phyloP scores from a whole-genome alignment of 768 basidiomycete genomes.

The Naematelia aurantialba region DNA sequence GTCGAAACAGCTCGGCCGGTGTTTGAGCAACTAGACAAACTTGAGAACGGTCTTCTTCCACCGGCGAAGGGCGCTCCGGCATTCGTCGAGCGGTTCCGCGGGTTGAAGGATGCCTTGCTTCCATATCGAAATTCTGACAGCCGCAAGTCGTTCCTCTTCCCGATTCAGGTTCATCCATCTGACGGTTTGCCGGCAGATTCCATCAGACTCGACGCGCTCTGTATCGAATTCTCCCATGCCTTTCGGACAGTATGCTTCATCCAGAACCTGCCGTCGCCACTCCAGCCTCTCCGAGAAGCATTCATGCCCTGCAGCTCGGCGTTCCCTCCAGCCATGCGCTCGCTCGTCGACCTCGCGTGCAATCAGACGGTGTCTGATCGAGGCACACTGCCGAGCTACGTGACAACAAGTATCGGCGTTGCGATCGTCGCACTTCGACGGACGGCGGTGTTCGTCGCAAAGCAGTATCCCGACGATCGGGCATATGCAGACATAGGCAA shows the following conservation, averaged over 20 bases:
- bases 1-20: not conserved
- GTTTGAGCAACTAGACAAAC: not conserved
- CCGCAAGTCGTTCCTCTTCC: not conserved
- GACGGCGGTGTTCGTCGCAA: not conserved
- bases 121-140: not conserved
- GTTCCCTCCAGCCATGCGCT: not conserved
- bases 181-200: not conserved
- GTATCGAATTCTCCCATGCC: not conserved
- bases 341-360: not conserved
- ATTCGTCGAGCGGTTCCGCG: not conserved
- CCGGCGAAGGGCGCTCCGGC: not conserved
- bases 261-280: not conserved
- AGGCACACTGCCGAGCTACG: not conserved
- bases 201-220: not conserved
- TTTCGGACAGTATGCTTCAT: not conserved
- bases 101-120: not conserved
- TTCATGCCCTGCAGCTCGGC: not conserved
- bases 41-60: not conserved
- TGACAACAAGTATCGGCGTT: not conserved
- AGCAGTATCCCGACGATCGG: not conserved
- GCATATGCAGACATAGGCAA: not conserved
- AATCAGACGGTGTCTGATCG: not conserved
- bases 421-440: not conserved
- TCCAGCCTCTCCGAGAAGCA: not conserved
- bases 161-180: not conserved